Base-by-base conservation (phyloP, 345 rosid species). In the Eucalyptus leucophloia region DNA sequence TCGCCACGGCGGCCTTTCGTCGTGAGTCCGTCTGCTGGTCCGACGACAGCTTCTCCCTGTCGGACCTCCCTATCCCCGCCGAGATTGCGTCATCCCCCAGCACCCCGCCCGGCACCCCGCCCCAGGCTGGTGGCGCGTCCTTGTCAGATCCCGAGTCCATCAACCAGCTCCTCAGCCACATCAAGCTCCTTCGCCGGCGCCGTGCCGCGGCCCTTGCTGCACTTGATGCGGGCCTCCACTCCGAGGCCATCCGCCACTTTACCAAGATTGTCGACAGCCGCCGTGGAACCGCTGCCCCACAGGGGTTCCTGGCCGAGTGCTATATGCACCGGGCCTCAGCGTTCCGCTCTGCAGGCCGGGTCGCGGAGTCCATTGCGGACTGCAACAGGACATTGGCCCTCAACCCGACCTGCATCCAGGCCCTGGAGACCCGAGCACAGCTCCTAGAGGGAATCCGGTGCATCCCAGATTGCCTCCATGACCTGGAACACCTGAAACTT, bases 211-310 rank as follows among this genome's bases (percentile, higher is more conserved):
- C 99, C 7, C 88, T 98, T 28, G 98, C 99, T 6, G 98, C 99
- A 15, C 95, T 96, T 0, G 96, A 97, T 54, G 99, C 98, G 2
- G 98, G 98, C 7, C 92, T 96, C 2, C 92, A 93, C 92, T 87
- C 98, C 0, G 99, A 98, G 89, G 97, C 99, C 72, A 96, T 97
- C 90, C 99, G 99, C 80, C 99, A 97, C 91, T 98, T 98, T 91
- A 92, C 95, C 69, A 98, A 98, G 92, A 97, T 98, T 14, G 95
- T 98, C 1, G 98, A 98, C 24, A 97, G 98, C 9, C 97, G 99
- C 28, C 95, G 98, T 1, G 97, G 97, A 7, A 95, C 95, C 4
- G 98, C 99, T 8, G 96, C 96, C 12, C 99, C 99, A 3, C 99
- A 95, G 89, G 98, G 97, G 23, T 98, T 98, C 92, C 94, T 98